Conservation (phyloP, 108 stramenopile genomes). For the Cylindrotheca closterium region DNA sequence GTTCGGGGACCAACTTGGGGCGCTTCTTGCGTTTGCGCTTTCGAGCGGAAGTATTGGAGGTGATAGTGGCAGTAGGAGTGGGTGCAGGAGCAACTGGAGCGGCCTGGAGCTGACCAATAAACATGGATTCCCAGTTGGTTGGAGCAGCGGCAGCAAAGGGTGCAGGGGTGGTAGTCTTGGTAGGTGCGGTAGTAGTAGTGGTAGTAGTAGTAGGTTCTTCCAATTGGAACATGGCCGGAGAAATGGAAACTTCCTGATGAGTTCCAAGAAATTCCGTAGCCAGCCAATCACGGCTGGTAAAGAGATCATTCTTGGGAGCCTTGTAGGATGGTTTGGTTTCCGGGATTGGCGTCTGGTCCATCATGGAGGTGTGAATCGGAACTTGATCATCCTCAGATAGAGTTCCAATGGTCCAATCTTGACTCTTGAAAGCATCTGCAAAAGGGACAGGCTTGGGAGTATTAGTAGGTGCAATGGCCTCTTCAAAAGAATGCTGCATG, state of each 20-base stretch:
- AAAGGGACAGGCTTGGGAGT: not conserved
- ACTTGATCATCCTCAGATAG: not conserved
- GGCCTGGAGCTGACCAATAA: conserved; percentile 6
- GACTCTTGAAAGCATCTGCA: not conserved
- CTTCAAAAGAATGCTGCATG: not conserved
- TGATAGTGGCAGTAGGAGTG: not conserved
- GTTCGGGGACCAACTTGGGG: conserved; percentile 31
- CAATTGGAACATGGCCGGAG: conserved; percentile 9
- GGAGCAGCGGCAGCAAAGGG: not conserved
- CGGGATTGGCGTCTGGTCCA: not conserved
- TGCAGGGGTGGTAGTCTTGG: not conserved
- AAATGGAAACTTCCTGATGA: conserved; percentile 27
- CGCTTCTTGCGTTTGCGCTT: conserved; percentile 31
- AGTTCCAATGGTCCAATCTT: not conserved
- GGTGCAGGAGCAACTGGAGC: not conserved
- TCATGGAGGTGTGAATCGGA: not conserved
- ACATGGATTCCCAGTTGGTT: conserved; percentile 30
- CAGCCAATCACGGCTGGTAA: conserved; percentile 28
- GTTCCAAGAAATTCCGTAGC: conserved; percentile 15
- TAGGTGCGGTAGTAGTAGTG: not conserved
- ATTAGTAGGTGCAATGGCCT: not conserved
- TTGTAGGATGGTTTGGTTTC: not conserved
- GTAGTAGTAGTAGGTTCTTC: not conserved
- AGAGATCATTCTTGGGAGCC: not conserved
- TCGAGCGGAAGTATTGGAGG: conserved; percentile 9